A percentile compares a stretch with the other conserved stretches of the same genome.
Conservation (phyloP, 768 basidiomycete genomes). For the Boletus fagicola region DNA sequence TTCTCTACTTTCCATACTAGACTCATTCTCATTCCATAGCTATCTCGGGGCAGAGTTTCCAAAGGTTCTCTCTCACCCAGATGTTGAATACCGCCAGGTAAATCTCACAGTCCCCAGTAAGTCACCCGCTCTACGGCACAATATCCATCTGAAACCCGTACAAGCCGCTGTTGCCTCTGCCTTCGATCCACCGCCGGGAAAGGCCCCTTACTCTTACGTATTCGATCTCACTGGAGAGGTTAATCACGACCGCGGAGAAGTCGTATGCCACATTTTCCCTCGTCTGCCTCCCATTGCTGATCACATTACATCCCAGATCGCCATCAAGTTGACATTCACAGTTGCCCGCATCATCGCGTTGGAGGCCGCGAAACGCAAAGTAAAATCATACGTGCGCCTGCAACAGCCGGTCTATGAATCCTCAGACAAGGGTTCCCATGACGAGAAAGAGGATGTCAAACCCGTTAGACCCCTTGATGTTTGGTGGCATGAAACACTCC, state of each 20-base stretch:
- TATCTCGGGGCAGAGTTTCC: constrained; percentile 79
- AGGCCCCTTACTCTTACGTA: constrained; percentile 71
- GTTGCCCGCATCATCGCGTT: constrained; percentile 65
- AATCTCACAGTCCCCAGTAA: constrained; percentile 73
- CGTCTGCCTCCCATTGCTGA: constrained; percentile 1
- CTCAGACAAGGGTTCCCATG: constrained; percentile 57
- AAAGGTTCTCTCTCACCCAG: constrained; percentile 59
- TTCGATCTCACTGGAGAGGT: constrained; percentile 87
- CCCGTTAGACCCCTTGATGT: constrained; percentile 67
- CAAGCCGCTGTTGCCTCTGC: constrained; percentile 64
- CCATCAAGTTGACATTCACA: constrained; percentile 71
- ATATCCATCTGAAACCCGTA: constrained; percentile 13
- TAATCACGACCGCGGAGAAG: constrained; percentile 68
- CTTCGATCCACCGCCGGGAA: constrained; percentile 71
- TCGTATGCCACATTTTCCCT: constrained; percentile 44
- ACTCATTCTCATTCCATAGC: constrained; percentile 37
- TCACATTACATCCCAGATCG: constrained; percentile 50
- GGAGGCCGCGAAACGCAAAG: constrained; percentile 77
- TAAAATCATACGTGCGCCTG: constrained; percentile 76
- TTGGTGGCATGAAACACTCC: constrained; percentile 89
- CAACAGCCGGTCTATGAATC: constrained; percentile 80
- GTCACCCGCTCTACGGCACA: constrained; percentile 23
- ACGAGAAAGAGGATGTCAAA: constrained; percentile 74
- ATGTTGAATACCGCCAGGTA: constrained; percentile 78
- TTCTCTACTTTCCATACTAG: constrained; percentile 13